Percentiles rank a stretch among this genome's conserved stretches.
phyloP scores from a whole-genome alignment of 2,329 filamentous ascomycete species.

The Fusarium devonianum region DNA sequence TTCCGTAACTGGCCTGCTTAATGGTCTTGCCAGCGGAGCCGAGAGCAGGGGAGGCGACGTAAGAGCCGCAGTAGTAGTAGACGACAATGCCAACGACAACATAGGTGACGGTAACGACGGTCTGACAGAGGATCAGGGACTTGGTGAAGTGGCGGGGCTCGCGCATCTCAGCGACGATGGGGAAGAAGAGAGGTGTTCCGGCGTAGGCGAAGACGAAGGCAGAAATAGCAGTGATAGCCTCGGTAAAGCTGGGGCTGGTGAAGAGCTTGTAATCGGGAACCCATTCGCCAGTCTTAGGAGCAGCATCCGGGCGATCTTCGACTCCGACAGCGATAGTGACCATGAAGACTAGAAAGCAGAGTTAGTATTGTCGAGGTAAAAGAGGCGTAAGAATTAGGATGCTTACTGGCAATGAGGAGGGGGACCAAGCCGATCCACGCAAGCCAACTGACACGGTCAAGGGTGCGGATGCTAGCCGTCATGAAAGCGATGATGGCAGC shows the following conservation, averaged over 20 bases:
- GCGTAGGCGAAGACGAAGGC: slow-evolving; percentile 48
- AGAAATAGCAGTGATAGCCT: slow-evolving; percentile 44
- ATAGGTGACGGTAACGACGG: slow-evolving; percentile 44
- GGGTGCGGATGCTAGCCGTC: slow-evolving; percentile 45
- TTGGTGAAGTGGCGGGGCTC: slow-evolving; percentile 39
- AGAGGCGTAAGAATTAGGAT: rapidly evolving
- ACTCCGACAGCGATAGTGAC: slow-evolving; percentile 27
- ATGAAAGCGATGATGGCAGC: slow-evolving; percentile 42
- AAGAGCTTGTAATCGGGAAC: slow-evolving; percentile 43
- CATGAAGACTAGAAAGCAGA: slow-evolving; percentile 15
- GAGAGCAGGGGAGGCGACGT: slow-evolving; percentile 55
- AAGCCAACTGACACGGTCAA: slow-evolving; percentile 46
- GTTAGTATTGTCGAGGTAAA: not conserved
- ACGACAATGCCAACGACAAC: slow-evolving; percentile 48
- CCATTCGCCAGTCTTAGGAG: slow-evolving; percentile 33
- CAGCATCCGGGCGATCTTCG: slow-evolving; percentile 25
- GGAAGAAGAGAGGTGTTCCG: slow-evolving; percentile 46
- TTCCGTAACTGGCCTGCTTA: slow-evolving; percentile 55
- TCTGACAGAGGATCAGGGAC: slow-evolving; percentile 37
- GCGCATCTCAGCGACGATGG: slow-evolving; percentile 45
- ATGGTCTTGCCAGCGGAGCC: slow-evolving; percentile 52
- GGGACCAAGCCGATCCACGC: slow-evolving; percentile 41
- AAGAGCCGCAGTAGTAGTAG: slow-evolving; percentile 56
- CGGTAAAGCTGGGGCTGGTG: slow-evolving; percentile 42
- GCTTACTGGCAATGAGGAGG: slow-evolving; percentile 30